phyloP scores from a whole-genome alignment of 2,329 filamentous ascomycete genomes.

The Sporothrix euskadiensis region DNA sequence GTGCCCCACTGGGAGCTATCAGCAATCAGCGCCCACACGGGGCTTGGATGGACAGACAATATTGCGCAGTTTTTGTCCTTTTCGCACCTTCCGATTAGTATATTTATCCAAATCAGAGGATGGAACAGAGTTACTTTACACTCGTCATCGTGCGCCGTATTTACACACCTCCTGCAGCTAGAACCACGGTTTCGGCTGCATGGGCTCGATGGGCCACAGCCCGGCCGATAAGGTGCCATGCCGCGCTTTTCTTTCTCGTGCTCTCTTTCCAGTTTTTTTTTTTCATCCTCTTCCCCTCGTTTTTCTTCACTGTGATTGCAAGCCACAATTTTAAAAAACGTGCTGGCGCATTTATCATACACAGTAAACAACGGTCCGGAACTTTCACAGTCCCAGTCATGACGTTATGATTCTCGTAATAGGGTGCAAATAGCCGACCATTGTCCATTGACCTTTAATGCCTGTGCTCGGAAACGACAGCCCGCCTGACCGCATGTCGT shows the following conservation, averaged over 20 bases:
- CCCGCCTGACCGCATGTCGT: constrained; percentile 1
- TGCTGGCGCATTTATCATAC: not conserved
- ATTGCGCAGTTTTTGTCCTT: not conserved
- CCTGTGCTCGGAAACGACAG: not conserved
- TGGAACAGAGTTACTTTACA: not conserved
- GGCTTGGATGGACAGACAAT: not conserved
- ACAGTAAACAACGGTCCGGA: not conserved
- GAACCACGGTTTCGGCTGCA: not conserved
- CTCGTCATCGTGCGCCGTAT: not conserved
- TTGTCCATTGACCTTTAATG: not conserved
- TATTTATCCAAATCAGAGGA: not conserved
- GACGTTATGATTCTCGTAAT: not conserved
- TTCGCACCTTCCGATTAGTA: not conserved
- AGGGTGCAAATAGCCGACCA: not conserved
- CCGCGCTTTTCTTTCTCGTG: not conserved
- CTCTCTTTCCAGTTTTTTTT: not conserved
- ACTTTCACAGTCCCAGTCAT: not conserved
- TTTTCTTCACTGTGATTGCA: not conserved
- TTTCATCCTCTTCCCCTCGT: not conserved
- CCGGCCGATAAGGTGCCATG: not conserved
- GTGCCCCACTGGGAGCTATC: not conserved
- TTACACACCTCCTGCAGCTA: not conserved
- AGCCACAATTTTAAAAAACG: not conserved
- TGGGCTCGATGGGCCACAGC: not conserved
- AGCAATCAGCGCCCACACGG: not conserved